Evolutionary conservation across 371 early-diverging fungal genomes (phyloP), one percentile per base, ranked within the genome.

Genomic region (Vairimorpha apis): DNA sequence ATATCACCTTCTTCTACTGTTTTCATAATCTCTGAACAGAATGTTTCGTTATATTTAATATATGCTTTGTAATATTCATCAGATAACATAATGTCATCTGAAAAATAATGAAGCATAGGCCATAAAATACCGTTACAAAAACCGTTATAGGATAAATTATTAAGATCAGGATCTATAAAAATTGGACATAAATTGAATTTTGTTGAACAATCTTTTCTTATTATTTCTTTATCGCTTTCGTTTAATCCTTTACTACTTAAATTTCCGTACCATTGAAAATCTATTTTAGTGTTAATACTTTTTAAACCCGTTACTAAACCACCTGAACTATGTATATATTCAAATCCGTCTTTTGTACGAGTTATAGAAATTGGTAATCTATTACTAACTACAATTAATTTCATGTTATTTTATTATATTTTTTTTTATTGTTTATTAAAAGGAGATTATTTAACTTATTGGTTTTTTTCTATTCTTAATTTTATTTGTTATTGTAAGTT

Each of bases 211-310:
- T 89, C 86, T 14, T 87, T 83, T 75, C 85, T 81, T 32, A 97
- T 88, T 18, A 77, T 81, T 18, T 83, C 86, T 29, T 89, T 87
- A 69, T 99, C 95, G 1, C 89, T 88, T 25, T 81, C 81, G 3
- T 91, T 87, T 51, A 95, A 85, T 69, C 91, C 90, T 75, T 90
- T 66, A 66, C 81, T 85, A 87, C 92, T 93, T 44, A 96, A 94
- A 92, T 95, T 95, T 21, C 98, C 98, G 75, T 96, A 91, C 97
- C 98, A 97, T 1, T 89, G 90, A 84, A 97, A 97, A 64, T 88
- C 85, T 89, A 94, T 92, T 82, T 88, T 88, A 66, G 91, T 90
- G 82, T 92, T 91, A 41, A 95, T 83, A 7, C 94, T 92, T 41
- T 89, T 88, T 35, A 97, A 86, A 18, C 97, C 98, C 14, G 94